Base-by-base conservation (phyloP, 805 yeast genomes). In the Pichia exigua region DNA sequence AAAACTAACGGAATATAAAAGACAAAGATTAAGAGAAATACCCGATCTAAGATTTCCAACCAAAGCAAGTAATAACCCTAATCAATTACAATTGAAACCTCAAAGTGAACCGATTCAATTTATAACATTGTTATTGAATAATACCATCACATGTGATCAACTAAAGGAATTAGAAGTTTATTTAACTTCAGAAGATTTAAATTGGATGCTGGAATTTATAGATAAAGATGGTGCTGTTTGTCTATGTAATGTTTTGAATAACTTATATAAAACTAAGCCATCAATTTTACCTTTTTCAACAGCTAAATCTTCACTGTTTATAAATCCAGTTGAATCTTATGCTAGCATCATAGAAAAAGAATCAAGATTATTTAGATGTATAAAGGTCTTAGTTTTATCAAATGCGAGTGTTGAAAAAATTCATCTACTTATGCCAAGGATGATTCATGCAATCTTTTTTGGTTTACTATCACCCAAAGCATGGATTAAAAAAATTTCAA, bases 171-270 rank as follows among this genome's bases (percentile, higher is more conserved):
- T 94, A 48, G 88, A 94, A 86, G 96, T 94, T 7, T 88, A 96
- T 45, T 73, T 92, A 43, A 80, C 98, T 57, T 89, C 98, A 0
- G 98, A 92, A 64, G 69, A 68, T 43, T 54, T 69, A 38, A 77
- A 73, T 39, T 94, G 99, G 99, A 96, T 91, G 1, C 78, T 83
- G 52, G 78, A 74, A 24, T 94, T 94, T 61, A 74, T 94, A 20
- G 83, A 80, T 52, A 77, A 82, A 47, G 97, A 92, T 67, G 99
- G 99, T 41, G 96, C 88, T 53, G 80, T 87, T 4, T 91, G 95
- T 0, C 75, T 94, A 52, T 85, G 94, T 30, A 82, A 86, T 30
- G 87, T 86, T 43, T 73, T 94, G 49, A 59, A 60, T 40, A 66
- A 62, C 39, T 53, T 69, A 17, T 66, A 69, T 61, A 67, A 62